Evolutionary conservation across 2,329 filamentous ascomycete species (phyloP).

Genomic region (Madurella mycetomatis): DNA sequence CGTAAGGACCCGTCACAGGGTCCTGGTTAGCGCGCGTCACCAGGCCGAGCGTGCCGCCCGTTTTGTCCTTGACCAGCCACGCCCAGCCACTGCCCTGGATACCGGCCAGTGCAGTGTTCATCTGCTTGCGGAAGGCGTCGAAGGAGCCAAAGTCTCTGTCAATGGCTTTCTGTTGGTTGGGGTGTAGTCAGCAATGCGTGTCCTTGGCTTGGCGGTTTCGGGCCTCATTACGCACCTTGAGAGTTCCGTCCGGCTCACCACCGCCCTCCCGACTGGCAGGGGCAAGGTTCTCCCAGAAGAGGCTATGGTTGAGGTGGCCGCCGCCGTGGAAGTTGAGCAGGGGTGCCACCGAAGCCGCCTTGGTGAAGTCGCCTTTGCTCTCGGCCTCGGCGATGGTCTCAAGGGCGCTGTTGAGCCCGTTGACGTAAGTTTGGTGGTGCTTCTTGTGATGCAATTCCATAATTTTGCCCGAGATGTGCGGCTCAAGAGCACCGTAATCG

Average conservation of each 20-base stretch:
- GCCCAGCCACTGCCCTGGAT: conserved; percentile 89
- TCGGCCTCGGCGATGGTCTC: conserved; percentile 58
- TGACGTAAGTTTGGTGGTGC: conserved; percentile 76
- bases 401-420: conserved; percentile 66
- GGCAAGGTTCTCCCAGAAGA: conserved; percentile 86
- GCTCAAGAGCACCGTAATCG: conserved; percentile 94
- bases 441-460: conserved; percentile 79
- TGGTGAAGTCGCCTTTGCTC: conserved; percentile 54
- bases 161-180: conserved; percentile 48
- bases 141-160: conserved; percentile 64
- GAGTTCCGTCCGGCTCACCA: conserved; percentile 57
- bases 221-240: conserved; percentile 42
- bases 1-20: conserved; percentile 76
- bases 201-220: not conserved
- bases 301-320: conserved; percentile 86
- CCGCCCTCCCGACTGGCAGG: conserved; percentile 60
- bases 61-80: conserved; percentile 74
- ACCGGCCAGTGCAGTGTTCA: conserved; percentile 63
- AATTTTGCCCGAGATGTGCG: conserved; percentile 70
- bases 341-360: conserved; percentile 47
- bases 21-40: conserved; percentile 82
- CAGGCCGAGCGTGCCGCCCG: conserved; percentile 57
- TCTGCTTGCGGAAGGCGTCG: conserved; percentile 59
- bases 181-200: conserved; percentile 6
- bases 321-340: conserved; percentile 81